Conservation (phyloP, 352 stramenopile genomes). For the Phytopythium vexans region DNA sequence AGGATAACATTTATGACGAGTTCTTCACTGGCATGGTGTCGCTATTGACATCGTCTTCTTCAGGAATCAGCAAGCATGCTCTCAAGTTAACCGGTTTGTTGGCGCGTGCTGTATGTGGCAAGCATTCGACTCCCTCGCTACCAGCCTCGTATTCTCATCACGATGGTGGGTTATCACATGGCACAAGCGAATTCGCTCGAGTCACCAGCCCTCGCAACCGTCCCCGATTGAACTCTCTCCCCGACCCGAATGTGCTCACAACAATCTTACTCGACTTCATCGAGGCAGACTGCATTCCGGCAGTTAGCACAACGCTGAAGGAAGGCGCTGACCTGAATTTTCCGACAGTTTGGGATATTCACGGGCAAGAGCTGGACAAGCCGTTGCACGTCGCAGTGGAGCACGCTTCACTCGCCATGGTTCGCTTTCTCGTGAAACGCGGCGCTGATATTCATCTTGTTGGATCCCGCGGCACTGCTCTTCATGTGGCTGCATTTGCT, state of each 20-base stretch:
- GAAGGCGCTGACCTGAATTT: conserved; percentile 77
- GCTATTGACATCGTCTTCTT: conserved; percentile 41
- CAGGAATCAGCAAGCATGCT: conserved; percentile 26
- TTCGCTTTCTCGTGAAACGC: conserved; percentile 74
- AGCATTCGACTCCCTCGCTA: conserved; percentile 19
- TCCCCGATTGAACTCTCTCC: conserved; percentile 41
- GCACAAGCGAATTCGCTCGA: too few species aligned
- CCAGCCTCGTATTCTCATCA: too few species aligned
- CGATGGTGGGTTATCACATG: too few species aligned
- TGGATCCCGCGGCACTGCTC: conserved; percentile 45
- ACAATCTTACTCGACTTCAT: conserved; percentile 73
- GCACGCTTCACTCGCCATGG: conserved; percentile 61
- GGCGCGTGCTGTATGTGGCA: conserved; percentile 47
- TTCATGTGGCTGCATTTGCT: conserved; percentile 57
- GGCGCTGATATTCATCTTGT: conserved; percentile 66
- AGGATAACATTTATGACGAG: conserved; percentile 50
- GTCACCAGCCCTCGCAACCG: conserved; percentile 16
- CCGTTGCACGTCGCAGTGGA: conserved; percentile 63
- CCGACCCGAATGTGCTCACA: conserved; percentile 59
- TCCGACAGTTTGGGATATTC: conserved; percentile 33
- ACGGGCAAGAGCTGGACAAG: conserved; percentile 59
- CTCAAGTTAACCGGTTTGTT: conserved; percentile 61
- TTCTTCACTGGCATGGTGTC: conserved; percentile 52
- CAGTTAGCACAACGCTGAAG: conserved; percentile 68
- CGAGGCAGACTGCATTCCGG: conserved; percentile 61